These are phyloP conservation scores for Globisporangium splendens DNA, from an alignment of 352 stramenopile genomes.

Conservation along the genomic window DNA sequence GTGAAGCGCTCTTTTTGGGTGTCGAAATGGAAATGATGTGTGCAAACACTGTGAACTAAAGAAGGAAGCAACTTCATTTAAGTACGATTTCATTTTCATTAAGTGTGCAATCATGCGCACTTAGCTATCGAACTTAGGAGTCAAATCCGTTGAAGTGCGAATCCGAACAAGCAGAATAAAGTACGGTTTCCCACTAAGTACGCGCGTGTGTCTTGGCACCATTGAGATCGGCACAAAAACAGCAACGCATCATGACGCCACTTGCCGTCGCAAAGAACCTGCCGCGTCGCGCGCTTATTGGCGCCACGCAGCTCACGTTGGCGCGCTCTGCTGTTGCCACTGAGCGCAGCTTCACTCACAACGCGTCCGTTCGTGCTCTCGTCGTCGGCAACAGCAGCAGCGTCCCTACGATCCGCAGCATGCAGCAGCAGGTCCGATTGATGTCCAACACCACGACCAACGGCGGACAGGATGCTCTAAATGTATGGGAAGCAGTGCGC, in stretches of 20 bases:
- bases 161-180: too few species aligned
- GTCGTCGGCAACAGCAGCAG: background rate
- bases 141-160: background rate
- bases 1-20: background rate
- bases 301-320: background rate
- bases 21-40: background rate
- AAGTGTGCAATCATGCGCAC: background rate
- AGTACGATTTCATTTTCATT: background rate
- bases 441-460: constrained; percentile 3
- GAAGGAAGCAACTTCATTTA: background rate
- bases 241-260: constrained; percentile 6
- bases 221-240: background rate
- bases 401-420: background rate
- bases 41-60: too few species aligned
- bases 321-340: background rate
- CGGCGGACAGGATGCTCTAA: background rate
- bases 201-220: too few species aligned
- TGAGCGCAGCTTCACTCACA: background rate
- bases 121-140: background rate
- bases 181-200: background rate
- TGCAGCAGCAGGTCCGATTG: background rate
- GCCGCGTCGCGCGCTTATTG: constrained; percentile 1
- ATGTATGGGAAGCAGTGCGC: constrained; percentile 24
- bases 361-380: background rate
- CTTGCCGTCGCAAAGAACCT: constrained; percentile 5